A percentile compares a stretch with the other conserved stretches of the same genome.
Conservation (phyloP, 805 yeast species). For the Sugiyamaella mastotermitis region DNA sequence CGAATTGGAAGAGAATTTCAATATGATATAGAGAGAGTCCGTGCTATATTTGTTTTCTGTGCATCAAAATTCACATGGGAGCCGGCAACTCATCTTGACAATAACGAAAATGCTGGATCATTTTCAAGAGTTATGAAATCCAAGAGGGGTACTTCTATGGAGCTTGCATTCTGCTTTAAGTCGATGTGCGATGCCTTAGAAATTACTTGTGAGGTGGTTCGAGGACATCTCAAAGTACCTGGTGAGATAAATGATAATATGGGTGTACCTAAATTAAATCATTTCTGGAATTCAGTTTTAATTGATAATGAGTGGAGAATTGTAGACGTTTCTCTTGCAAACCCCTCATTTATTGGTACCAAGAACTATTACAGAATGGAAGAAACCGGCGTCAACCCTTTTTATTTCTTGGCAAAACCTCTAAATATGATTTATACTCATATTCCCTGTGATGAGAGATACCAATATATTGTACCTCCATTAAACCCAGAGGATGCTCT, state of each 20-base stretch:
- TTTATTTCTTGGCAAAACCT: constrained; percentile 78
- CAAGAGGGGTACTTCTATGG: constrained; percentile 57
- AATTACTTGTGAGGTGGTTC: constrained; percentile 66
- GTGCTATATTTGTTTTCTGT: constrained; percentile 60
- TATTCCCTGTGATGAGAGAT: constrained; percentile 68
- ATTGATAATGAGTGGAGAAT: constrained; percentile 75
- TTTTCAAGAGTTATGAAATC: constrained; percentile 30
- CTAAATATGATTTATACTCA: constrained; percentile 74
- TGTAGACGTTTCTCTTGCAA: constrained; percentile 66
- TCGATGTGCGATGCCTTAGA: constrained; percentile 65
- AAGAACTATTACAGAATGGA: constrained; percentile 37
- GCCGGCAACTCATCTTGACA: constrained; percentile 21
- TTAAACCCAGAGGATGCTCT: constrained; percentile 71
- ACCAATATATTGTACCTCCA: constrained; percentile 85
- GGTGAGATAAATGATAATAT: constrained; percentile 44
- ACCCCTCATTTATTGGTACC: constrained; percentile 47
- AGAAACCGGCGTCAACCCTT: constrained; percentile 35
- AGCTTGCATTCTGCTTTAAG: constrained; percentile 70
- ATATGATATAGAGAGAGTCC: constrained; percentile 50
- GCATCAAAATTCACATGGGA: constrained; percentile 51
- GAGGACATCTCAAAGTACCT: constrained; percentile 82
- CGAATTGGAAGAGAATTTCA: constrained; percentile 48
- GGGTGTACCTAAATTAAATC: constrained; percentile 52
- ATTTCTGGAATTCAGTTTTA: constrained; percentile 81
- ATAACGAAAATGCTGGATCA: constrained; percentile 19